Evolutionary conservation across 768 basidiomycete genomes (phyloP), one percentile per base, ranked within the genome.

Genomic region (Clitopilus hobsonii): DNA sequence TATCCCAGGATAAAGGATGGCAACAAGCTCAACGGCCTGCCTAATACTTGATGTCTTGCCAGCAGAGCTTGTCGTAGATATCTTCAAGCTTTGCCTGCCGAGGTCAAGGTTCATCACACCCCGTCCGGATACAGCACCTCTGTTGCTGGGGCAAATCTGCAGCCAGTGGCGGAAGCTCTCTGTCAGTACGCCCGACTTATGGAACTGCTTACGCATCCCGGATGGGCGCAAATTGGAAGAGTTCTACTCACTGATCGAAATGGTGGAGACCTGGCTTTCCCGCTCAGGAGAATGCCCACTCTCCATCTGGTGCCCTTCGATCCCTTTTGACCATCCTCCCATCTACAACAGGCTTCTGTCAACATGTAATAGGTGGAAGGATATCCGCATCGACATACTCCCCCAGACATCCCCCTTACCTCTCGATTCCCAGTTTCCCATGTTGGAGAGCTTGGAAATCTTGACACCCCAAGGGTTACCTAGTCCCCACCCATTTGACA

Each of bases 141-240:
- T 73, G 6, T 53, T 71, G 32, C 66, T 73, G 32, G 63, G 67
- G 1, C 70, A 63, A 18, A 60, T 71, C 25, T 71, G 70, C 56
- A 69, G 61, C 16, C 60, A 69, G 23, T 71, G 70, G 70, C 59
- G 70, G 38, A 48, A 26, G 5, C 59, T 73, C 54, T 61, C 54
- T 20, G 60, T 64, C 14, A 56, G 60, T 4, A 65, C 71, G 1
- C 67, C 71, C 2, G 66, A 69, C 53, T 53, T 71, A 0, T 71
- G 70, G 70, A 58, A 67, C 8, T 65, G 61, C 48, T 56, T 71
- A 18, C 51, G 62, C 10, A 52, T 71, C 6, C 30, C 52, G 7
- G 69, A 71, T 45, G 58, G 23, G 3, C 5, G 18, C 4, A 45
- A 20, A 18, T 11, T 20, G 5, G 41, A 45, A 10, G n/a, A 45